phyloP scores from a whole-genome alignment of 2,329 filamentous ascomycete species.

The Colletotrichum truncatum region DNA sequence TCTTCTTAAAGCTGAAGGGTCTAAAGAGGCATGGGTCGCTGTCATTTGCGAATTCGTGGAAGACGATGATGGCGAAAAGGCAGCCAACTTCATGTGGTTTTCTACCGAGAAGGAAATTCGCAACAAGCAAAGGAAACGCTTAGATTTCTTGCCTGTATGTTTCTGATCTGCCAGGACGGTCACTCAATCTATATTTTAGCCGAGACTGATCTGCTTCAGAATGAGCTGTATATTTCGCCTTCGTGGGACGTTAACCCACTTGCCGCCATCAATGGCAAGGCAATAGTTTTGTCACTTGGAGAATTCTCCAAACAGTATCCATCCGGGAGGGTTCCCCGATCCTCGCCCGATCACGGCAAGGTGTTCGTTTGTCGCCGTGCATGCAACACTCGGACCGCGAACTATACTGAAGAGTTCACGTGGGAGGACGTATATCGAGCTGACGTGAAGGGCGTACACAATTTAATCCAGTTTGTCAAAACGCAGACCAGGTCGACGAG shows the following conservation, averaged over 20 bases:
- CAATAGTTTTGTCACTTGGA: constrained; percentile 78
- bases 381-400: constrained; percentile 87
- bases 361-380: constrained; percentile 90
- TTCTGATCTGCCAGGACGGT: background rate
- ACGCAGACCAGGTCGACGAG: constrained; percentile 77
- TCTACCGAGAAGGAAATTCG: constrained; percentile 89
- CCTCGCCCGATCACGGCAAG: constrained; percentile 80
- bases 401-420: constrained; percentile 89
- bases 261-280: constrained; percentile 89
- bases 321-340: constrained; percentile 76
- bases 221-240: constrained; percentile 91
- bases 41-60: constrained; percentile 86
- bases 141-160: constrained; percentile 76
- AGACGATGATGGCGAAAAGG: constrained; percentile 78
- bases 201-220: constrained; percentile 53
- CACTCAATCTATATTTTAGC: background rate
- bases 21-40: constrained; percentile 90
- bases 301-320: constrained; percentile 77
- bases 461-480: constrained; percentile 74
- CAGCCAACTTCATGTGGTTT: constrained; percentile 95
- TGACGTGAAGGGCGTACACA: constrained; percentile 70
- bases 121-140: constrained; percentile 82
- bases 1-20: constrained; percentile 86
- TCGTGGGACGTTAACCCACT: constrained; percentile 89
- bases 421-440: constrained; percentile 88